Conservation (phyloP, 2,329 filamentous ascomycete genomes). For the Didymella glomerata region DNA sequence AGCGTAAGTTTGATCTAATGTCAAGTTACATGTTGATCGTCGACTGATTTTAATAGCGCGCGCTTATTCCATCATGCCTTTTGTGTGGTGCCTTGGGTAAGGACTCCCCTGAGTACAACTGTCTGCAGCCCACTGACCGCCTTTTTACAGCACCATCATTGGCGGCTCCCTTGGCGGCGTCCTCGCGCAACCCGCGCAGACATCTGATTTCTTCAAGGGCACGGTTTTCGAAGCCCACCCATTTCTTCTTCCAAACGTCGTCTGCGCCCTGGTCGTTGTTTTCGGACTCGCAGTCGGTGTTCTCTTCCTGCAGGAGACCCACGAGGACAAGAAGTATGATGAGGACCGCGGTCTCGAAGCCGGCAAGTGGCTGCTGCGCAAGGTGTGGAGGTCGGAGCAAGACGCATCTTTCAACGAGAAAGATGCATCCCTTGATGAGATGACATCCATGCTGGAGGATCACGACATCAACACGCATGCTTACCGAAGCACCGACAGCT, state of each 20-base stretch:
- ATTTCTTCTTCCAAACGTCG: slow-evolving; percentile 90
- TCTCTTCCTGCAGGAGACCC: slow-evolving; percentile 93
- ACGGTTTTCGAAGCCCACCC: slow-evolving; percentile 87
- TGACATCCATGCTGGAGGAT: slow-evolving; percentile 66
- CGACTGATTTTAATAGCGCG: slow-evolving; percentile 66
- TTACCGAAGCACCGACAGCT: slow-evolving; percentile 68
- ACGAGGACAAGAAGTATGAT: slow-evolving; percentile 78
- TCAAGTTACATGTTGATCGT: slow-evolving; percentile 14
- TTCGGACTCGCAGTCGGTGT: slow-evolving; percentile 80
- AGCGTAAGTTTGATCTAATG: slow-evolving; percentile 67
- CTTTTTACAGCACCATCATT: slow-evolving; percentile 75
- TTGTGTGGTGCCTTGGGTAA: slow-evolving; percentile 95
- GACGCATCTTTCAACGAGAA: slow-evolving; percentile 51
- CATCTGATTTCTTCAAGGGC: slow-evolving; percentile 80
- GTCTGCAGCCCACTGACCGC: slow-evolving; percentile 34
- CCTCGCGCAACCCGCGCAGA: slow-evolving; percentile 84
- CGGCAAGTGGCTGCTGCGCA: slow-evolving; percentile 71
- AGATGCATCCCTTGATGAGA: slow-evolving; percentile 63
- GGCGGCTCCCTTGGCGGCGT: slow-evolving; percentile 91
- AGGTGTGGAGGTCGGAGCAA: slow-evolving; percentile 40
- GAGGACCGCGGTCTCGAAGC: slow-evolving; percentile 79
- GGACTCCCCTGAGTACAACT: slow-evolving; percentile 29
- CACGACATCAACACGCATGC: slow-evolving; percentile 60
- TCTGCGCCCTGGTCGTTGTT: slow-evolving; percentile 80
- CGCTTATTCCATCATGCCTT: slow-evolving; percentile 97